Percentiles rank a stretch among this genome's conserved stretches.
These are phyloP conservation scores for Mrakia blollopis DNA, from an alignment of 768 basidiomycete species.

Conservation along the genomic window DNA sequence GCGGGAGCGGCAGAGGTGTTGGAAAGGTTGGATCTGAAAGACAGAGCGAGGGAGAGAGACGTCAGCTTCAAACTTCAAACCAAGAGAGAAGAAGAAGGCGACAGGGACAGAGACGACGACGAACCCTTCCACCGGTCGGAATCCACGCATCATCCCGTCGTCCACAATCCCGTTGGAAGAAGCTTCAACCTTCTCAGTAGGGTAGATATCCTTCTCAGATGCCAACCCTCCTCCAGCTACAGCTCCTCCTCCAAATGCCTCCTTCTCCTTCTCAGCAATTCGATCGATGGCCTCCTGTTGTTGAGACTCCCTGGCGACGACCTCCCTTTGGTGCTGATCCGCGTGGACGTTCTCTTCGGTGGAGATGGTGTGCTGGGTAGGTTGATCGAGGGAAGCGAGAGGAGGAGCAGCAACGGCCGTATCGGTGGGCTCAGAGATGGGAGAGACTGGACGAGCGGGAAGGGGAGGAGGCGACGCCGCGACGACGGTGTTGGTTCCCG, in stretches of 20 bases:
- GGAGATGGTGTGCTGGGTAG: background rate
- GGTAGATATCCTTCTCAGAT: background rate
- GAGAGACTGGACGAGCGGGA: background rate
- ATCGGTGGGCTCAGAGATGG: background rate
- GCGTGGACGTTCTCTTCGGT: background rate
- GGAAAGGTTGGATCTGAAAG: no score
- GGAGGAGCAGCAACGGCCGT: background rate
- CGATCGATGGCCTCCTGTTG: background rate
- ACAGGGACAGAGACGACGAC: no score
- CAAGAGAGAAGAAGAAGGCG: no score
- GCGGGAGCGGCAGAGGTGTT: no score
- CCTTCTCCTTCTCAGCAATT: background rate
- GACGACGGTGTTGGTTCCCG: background rate
- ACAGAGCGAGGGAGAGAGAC: no score
- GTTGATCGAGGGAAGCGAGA: background rate
- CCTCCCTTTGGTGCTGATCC: background rate
- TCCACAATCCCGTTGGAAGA: background rate
- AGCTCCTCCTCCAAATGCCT: background rate
- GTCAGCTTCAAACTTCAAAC: no score
- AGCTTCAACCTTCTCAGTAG: background rate
- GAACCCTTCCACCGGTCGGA: no score
- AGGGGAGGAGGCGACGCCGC: background rate
- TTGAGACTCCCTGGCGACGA: conserved; percentile 1
- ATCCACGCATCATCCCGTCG: no score
- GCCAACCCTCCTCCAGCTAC: background rate